Base-by-base conservation (phyloP, 495 filamentous ascomycete species). In the Tirmania nivea region DNA sequence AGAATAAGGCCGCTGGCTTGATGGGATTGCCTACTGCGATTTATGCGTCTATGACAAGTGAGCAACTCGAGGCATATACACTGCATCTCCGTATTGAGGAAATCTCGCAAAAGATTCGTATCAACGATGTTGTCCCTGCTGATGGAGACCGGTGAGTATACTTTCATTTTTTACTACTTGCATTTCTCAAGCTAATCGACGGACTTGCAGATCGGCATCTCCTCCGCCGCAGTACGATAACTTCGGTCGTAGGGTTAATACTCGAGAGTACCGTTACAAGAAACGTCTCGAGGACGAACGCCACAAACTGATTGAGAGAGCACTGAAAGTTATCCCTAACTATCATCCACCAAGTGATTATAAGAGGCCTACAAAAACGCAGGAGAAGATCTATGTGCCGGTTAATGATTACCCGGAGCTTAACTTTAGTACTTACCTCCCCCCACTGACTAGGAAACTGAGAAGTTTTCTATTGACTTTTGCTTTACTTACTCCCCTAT, bases 361-460 rank as follows among this genome's bases (percentile, higher is more conserved):
- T 56, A 60, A 58, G 52, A 62, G 59, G 55, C 64, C 59, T 35
- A 58, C 57, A 49, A 60, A 61, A 59, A 66, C 62, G 50, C 59
- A 66, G 35, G 64, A 66, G 59, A 66, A 66, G 52, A 61, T 66
- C 52, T 66, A 66, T 60, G 61, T 66, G 54, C 64, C 64, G 50
- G 64, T 60, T 73, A 96, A 96, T 80, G 92, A 99, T 70, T 99
- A 99, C 72, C 92, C 92, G 75, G 92, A 96, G 71, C 95, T 99
- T 84, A 99, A 99, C 84, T 99, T 96, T 85, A 96, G 90, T 97
- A 94, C 84, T 64, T 55, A 92, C 93, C 93, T 86, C 87, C 84
- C 86, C 81, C 48, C 48, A 19, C 21, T 20, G 48, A 31, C 48
- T 50, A 19, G 16, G 48, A 50, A 31, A 50, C 21, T 50, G 16